Percentiles rank a stretch among this genome's conserved stretches.
Conservation (phyloP, 2,329 filamentous ascomycete species). For the Aspergillus arachidicola region DNA sequence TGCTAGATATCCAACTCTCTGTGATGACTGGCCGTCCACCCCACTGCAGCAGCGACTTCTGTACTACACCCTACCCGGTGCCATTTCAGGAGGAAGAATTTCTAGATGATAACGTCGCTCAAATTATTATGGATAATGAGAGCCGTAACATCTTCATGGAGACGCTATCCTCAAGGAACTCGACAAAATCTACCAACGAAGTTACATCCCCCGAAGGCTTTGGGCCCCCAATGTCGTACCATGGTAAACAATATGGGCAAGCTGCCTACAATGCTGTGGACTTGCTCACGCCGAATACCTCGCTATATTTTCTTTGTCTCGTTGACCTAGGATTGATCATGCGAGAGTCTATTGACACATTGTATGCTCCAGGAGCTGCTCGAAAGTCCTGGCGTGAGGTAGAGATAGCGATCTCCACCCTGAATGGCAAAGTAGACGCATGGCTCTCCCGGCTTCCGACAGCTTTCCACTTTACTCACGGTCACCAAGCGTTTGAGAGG, state of each 20-base stretch:
- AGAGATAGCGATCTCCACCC: conserved; percentile 35
- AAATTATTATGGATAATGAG: conserved; percentile 38
- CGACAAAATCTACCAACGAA: conserved; percentile 12
- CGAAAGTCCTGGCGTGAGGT: conserved; percentile 41
- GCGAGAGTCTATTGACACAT: conserved; percentile 37
- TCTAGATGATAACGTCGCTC: conserved; percentile 31
- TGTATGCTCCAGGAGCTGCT: conserved; percentile 42
- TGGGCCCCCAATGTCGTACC: conserved; percentile 14
- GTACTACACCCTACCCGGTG: conserved; percentile 45
- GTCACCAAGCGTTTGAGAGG: conserved; percentile 30
- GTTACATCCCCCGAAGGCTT: conserved; percentile 15
- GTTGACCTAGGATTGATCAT: conserved; percentile 41
- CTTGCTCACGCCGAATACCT: conserved; percentile 37
- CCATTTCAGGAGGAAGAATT: conserved; percentile 44
- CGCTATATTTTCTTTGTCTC: conserved; percentile 43
- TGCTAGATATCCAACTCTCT: conserved; percentile 44
- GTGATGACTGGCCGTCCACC: conserved; percentile 48
- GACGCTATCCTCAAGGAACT: conserved; percentile 24
- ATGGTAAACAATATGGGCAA: conserved; percentile 24
- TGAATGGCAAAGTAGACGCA: conserved; percentile 39
- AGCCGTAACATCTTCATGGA: conserved; percentile 33
- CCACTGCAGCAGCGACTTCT: conserved; percentile 41
- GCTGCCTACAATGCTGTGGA: conserved; percentile 29
- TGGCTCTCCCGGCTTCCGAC: conserved; percentile 43
- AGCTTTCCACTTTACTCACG: conserved; percentile 39